Evolutionary conservation across 2,329 filamentous ascomycete species (phyloP), one percentile per base, ranked within the genome.

Genomic region (Microdochium nivale): DNA sequence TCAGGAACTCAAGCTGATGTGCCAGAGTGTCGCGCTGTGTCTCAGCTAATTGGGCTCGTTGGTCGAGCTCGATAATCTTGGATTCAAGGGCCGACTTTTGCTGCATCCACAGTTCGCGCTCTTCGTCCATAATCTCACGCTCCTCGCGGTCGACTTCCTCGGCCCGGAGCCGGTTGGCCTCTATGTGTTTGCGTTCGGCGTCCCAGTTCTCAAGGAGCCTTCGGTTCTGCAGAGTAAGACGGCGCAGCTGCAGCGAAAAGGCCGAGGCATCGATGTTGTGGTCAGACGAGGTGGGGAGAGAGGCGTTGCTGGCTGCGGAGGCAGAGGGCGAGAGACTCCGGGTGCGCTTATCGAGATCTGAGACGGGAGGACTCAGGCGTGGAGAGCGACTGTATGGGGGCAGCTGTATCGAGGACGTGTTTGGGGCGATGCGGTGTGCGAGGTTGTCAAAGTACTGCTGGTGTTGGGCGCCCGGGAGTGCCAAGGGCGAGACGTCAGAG

Each of bases 91-190:
- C 59, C 3, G 60, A 59, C 59, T 70, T 76, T 56, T 79, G 75
- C 14, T 63, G 62, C 23, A 72, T 63, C 76, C 76, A 79, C 13
- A 67, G 61, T 16, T 69, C 60, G 19, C 73, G 69, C 54, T 78
- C 73, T 37, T 76, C 73, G 49, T 79, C 75, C 72, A 80, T 79
- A 52, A 79, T 69, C 49, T 66, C 67, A 8, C 76, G 73, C 58
- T 80, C 77, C 56, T 79, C 75, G 55, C 72, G 72, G 58, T 79
- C 79, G n/a, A 80, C 72, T 59, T 78, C 74, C 56, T 80, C 78
- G 3, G 74, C 77, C 14, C 76, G 72, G 47, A 72, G 71, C 11
- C 77, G 73, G 55, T 75, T 78, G 7, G 75, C 76, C 58, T 80
- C 77, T 52, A 80, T 67, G 52, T 79, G 72, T 49, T 71, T 73